Percentiles rank a stretch among this genome's conserved stretches.
phyloP scores from a whole-genome alignment of 2,329 filamentous ascomycete genomes.

The Penicillium sp. region DNA sequence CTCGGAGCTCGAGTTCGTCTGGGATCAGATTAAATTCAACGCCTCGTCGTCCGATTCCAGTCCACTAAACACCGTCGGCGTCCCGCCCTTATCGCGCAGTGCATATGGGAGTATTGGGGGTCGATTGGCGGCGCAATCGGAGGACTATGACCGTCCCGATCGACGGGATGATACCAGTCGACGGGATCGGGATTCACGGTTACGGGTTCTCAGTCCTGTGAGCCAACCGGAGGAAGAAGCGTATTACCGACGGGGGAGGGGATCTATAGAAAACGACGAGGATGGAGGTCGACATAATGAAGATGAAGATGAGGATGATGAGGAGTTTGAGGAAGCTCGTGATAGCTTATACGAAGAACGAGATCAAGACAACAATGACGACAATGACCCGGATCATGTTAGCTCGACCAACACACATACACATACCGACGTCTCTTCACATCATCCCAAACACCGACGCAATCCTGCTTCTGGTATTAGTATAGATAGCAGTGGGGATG shows the following conservation, averaged over 20 bases:
- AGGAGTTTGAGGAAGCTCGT: slow-evolving; percentile 38
- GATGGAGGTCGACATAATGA: slow-evolving; percentile 29
- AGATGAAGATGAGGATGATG: slow-evolving; percentile 37
- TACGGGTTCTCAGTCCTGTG: slow-evolving; percentile 78
- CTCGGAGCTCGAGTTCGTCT: slow-evolving; percentile 95
- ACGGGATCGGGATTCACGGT: slow-evolving; percentile 47
- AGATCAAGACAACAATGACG: slow-evolving; percentile 12
- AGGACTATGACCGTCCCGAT: slow-evolving; percentile 38
- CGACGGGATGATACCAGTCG: slow-evolving; percentile 10
- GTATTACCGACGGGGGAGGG: slow-evolving; percentile 41
- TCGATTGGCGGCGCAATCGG: slow-evolving; percentile 36
- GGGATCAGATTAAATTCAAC: slow-evolving; percentile 95
- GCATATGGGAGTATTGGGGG: slow-evolving; percentile 37
- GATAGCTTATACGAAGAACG: slow-evolving; percentile 37
- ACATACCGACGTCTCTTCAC: slow-evolving; percentile 24
- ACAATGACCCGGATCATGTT: slow-evolving; percentile 40
- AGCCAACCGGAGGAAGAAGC: slow-evolving; percentile 69
- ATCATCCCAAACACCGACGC: slow-evolving; percentile 8
- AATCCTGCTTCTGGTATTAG: slow-evolving; percentile 9
- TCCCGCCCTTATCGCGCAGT: slow-evolving; percentile 29
- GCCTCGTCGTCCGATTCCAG: slow-evolving; percentile 56
- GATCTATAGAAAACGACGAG: slow-evolving; percentile 27
- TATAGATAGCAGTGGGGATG: slow-evolving; percentile 9
- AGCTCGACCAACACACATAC: slow-evolving; percentile 32
- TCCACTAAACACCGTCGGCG: slow-evolving; percentile 30